phyloP scores from a whole-genome alignment of 2,329 filamentous ascomycete species.

The Cercospora zeina region DNA sequence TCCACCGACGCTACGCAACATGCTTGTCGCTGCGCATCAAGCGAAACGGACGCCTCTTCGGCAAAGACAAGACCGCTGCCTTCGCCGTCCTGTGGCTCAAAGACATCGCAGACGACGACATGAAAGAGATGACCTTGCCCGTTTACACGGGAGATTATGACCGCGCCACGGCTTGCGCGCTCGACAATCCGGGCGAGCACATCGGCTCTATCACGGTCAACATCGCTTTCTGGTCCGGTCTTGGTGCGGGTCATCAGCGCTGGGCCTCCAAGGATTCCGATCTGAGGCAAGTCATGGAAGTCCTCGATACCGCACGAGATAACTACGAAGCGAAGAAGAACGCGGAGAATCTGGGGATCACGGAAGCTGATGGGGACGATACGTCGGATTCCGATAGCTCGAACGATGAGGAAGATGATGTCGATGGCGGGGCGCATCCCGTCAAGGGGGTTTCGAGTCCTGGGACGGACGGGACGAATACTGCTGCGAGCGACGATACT shows the following conservation, averaged over 20 bases:
- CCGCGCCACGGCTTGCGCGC: slow-evolving; percentile 53
- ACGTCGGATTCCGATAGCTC: slow-evolving; percentile 21
- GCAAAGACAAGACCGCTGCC: slow-evolving; percentile 58
- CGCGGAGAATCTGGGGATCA: slow-evolving; percentile 32
- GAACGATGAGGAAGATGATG: slow-evolving; percentile 27
- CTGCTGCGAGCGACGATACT: background rate
- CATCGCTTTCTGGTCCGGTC: slow-evolving; percentile 62
- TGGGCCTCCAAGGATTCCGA: slow-evolving; percentile 58
- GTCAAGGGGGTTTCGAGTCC: background rate
- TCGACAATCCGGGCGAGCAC: slow-evolving; percentile 57
- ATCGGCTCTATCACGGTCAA: slow-evolving; percentile 60
- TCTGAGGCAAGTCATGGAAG: slow-evolving; percentile 62
- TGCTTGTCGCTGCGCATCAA: slow-evolving; percentile 61
- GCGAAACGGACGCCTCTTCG: slow-evolving; percentile 46
- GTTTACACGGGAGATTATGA: slow-evolving; percentile 68
- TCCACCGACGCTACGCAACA: slow-evolving; percentile 62
- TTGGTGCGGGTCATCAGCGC: slow-evolving; percentile 60
- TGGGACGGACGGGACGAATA: background rate
- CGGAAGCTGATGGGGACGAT: slow-evolving; percentile 21
- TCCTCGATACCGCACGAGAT: slow-evolving; percentile 62
- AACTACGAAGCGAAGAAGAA: slow-evolving; percentile 49
- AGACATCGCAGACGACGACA: slow-evolving; percentile 68
- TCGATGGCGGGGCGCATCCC: slow-evolving; percentile 9
- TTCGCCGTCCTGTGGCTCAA: slow-evolving; percentile 69
- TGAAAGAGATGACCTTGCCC: slow-evolving; percentile 58